Evolutionary conservation across 2,329 filamentous ascomycete species (phyloP), one percentile per base, ranked within the genome.

Genomic region (Aspergillus thermomutatus): DNA sequence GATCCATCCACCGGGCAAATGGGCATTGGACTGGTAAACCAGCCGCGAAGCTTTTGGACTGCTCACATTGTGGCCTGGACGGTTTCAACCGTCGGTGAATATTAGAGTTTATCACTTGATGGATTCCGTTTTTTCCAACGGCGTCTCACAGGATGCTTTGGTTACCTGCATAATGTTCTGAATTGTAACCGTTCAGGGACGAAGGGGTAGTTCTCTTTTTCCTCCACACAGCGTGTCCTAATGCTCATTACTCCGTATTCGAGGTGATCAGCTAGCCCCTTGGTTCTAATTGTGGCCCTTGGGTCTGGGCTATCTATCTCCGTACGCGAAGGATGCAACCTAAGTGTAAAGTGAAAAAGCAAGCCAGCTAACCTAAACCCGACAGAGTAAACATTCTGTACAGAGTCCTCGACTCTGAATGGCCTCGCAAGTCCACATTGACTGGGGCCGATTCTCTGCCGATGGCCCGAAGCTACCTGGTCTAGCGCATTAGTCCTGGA

Each of bases 51-150:
- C 41, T 58, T 55, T 54, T 54, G 46, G 45, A 62, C 53, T 47
- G 58, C 50, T 60, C 57, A 57, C 31, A 61, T 59, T 26, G 1
- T 17, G 19, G 10, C 23, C 43, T 46, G 19, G 21, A 46, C 43
- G 4, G 50, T 23, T 45, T 31, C 34, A 50, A 49, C 34, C 50
- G 50, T 57, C 60, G 58, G 59, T 59, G 59, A 59, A 59, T 53
- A 54, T 59, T 59, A 59, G 45, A 59, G 52, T 46, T 46, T 45
- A 7, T 46, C 11, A 14, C 4, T 46, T 26, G 3, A 23, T 21
- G 43, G 21, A 46, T 26, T 10, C 11, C n/a, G n/a, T 37, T 50
- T 48, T 19, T 48, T n/a, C 25, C 3, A 19, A 19, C 46, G n/a
- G 21, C 23, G 49, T 37, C 28, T 50, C 19, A 26, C 43, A 21